Evolutionary conservation across 78 protist species (phyloP).

Genomic region (Andalucia godoyi): DNA sequence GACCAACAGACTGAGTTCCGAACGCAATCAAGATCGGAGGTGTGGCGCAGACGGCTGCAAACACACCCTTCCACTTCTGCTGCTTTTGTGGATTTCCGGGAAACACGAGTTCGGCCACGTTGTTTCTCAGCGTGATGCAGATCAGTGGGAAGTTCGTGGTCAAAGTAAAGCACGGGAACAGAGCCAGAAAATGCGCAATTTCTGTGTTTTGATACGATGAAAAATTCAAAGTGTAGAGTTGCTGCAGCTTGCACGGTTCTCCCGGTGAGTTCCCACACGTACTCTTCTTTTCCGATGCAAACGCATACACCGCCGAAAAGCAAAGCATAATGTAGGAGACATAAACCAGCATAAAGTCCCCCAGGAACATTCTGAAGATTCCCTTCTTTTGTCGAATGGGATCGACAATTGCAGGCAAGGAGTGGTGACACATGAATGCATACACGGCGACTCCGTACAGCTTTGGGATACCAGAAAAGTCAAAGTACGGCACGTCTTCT

Average conservation of each 20-base stretch:
- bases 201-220: slow-evolving; percentile 29
- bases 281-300: too few species aligned
- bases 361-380: slow-evolving; percentile 7
- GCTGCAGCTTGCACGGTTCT: slow-evolving; percentile 29
- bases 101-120: slow-evolving; percentile 22
- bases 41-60: slow-evolving; percentile 17
- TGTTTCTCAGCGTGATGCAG: slow-evolving; percentile 49
- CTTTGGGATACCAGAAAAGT: slow-evolving; percentile 10
- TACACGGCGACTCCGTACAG: slow-evolving; percentile 44
- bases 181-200: slow-evolving; percentile 29
- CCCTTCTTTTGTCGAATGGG: slow-evolving; percentile 36
- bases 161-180: slow-evolving; percentile 53
- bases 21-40: slow-evolving; percentile 34
- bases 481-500: neutral
- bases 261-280: too few species aligned
- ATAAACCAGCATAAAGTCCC: slow-evolving; percentile 24
- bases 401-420: slow-evolving; percentile 25
- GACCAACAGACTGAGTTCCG: slow-evolving; percentile 9
- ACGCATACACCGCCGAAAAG: slow-evolving; percentile 44
- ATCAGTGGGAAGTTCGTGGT: slow-evolving; percentile 57
- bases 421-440: slow-evolving; percentile 60
- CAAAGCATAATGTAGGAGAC: slow-evolving; percentile 28
- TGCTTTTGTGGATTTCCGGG: too few species aligned
- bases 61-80: neutral
- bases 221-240: slow-evolving; percentile 13